Conservation (phyloP, 1,284 basidiomycete species). For the Cystobasidium pallidum region DNA sequence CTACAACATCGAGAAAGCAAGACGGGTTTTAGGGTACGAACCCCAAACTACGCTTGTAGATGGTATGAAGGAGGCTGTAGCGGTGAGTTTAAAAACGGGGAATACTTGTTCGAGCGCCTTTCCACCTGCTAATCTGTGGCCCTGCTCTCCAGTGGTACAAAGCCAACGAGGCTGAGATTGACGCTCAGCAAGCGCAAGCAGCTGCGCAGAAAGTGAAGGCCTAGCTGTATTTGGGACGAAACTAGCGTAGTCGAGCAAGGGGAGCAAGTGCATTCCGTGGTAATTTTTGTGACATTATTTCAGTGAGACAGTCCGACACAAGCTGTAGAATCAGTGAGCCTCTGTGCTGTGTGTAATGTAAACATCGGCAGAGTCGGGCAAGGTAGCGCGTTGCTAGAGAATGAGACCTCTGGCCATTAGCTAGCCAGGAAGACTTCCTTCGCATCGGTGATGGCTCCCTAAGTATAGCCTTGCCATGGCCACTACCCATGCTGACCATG, state of each 20-base stretch:
- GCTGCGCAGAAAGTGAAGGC: constrained; percentile 13
- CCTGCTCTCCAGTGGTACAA: constrained; percentile 40
- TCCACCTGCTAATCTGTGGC: not conserved
- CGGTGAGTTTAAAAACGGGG: constrained; percentile 11
- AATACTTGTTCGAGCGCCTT: not conserved
- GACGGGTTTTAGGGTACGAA: constrained; percentile 88
- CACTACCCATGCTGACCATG: too few species aligned
- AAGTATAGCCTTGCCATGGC: too few species aligned
- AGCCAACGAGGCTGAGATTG: constrained; percentile 33
- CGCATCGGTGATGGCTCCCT: too few species aligned
- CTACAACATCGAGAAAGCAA: constrained; percentile 92
- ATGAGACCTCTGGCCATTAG: too few species aligned
- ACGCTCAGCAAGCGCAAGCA: constrained; percentile 22
- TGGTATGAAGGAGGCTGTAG: constrained; percentile 74
- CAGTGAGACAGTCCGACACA: not conserved
- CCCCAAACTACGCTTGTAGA: constrained; percentile 88
- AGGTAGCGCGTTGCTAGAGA: too few species aligned
- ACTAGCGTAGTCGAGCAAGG: not conserved
- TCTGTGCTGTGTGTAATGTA: not conserved
- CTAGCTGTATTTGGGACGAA: not conserved
- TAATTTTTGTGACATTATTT: not conserved
- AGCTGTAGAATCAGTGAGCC: not conserved
- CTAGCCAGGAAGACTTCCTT: too few species aligned
- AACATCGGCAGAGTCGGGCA: not conserved
- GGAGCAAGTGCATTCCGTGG: not conserved